Evolutionary conservation across 495 filamentous ascomycete genomes (phyloP).

Genomic region (Aspergillus heteromorphus): DNA sequence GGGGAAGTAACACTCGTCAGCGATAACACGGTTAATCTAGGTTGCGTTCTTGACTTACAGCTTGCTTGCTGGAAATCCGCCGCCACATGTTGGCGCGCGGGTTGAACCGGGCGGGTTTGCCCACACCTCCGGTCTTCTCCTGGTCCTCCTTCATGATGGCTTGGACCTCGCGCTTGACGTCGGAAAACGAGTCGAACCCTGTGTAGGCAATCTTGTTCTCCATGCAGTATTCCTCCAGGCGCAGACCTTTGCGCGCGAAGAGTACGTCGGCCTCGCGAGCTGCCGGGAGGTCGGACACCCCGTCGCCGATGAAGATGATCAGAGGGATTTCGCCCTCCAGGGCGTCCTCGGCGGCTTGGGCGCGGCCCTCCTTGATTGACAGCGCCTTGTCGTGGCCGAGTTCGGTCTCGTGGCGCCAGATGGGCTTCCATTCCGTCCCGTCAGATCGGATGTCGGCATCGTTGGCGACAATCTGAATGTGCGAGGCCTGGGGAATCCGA

Average conservation of each 20-base stretch:
- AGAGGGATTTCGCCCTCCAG: conserved; percentile 61
- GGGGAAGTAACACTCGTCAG: conserved; percentile 1
- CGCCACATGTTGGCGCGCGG: conserved; percentile 70
- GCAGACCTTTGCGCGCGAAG: conserved; percentile 64
- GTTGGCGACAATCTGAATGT: conserved; percentile 69
- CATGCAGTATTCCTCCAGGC: conserved; percentile 65
- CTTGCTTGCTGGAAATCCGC: conserved; percentile 54
- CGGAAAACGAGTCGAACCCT: conserved; percentile 62
- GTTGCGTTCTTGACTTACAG: conserved; percentile 29
- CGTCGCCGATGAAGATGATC: conserved; percentile 74
- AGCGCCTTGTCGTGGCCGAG: conserved; percentile 68
- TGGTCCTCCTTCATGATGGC: conserved; percentile 56
- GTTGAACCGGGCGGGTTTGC: conserved; percentile 60
- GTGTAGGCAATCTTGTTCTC: conserved; percentile 60
- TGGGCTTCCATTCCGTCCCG: conserved; percentile 60
- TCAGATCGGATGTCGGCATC: conserved; percentile 56
- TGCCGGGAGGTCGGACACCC: conserved; percentile 69
- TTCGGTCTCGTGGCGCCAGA: conserved; percentile 64
- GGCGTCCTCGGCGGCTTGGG: conserved; percentile 45
- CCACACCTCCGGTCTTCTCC: conserved; percentile 58
- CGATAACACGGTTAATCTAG: no score
- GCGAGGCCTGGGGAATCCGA: conserved; percentile 34
- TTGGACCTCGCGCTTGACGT: conserved; percentile 60
- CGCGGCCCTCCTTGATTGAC: conserved; percentile 57
- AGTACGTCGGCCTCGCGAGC: conserved; percentile 71